These are phyloP conservation scores for Aspergillus hiratsukae DNA, from an alignment of 2,329 filamentous ascomycete species.

Conservation along the genomic window DNA sequence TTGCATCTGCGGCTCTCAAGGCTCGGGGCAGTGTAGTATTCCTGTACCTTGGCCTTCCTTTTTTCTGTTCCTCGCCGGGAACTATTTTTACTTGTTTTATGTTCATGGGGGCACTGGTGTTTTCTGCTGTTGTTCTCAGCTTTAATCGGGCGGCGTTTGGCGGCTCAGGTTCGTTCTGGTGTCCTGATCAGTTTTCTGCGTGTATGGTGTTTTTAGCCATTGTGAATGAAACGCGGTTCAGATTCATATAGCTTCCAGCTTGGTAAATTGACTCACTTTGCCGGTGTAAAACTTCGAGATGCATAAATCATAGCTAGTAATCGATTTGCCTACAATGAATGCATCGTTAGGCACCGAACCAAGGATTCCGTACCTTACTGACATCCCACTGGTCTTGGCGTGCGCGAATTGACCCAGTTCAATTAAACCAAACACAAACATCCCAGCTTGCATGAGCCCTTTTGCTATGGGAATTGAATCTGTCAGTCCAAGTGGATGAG, in stretches of 20 bases:
- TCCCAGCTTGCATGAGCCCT: constrained; percentile 8
- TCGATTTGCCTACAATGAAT: neutral
- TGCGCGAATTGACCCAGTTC: constrained; percentile 12
- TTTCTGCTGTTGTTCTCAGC: constrained; percentile 4
- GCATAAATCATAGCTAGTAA: neutral
- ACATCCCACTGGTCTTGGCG: constrained; percentile 11
- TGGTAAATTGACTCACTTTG: neutral
- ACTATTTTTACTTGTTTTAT: constrained; percentile 17
- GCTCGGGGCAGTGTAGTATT: constrained; percentile 6
- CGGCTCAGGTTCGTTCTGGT: constrained; percentile 9
- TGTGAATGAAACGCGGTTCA: neutral
- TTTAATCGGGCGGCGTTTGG: constrained; percentile 17
- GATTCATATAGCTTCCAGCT: neutral
- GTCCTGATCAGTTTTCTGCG: neutral
- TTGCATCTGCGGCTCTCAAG: neutral
- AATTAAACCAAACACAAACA: constrained; percentile 25
- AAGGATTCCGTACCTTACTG: neutral
- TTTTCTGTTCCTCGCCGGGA: constrained; percentile 3
- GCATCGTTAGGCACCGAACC: neutral
- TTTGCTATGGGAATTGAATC: neutral
- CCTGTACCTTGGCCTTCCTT: constrained; percentile 5
- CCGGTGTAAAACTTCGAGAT: neutral
- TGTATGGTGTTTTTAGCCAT: constrained; percentile 4
- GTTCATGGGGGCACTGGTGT: constrained; percentile 11
- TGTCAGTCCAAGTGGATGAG: neutral